Evolutionary conservation across 495 filamentous ascomycete species (phyloP), one percentile per base, ranked within the genome.

Genomic region (Xanthoparmelia taractica): DNA sequence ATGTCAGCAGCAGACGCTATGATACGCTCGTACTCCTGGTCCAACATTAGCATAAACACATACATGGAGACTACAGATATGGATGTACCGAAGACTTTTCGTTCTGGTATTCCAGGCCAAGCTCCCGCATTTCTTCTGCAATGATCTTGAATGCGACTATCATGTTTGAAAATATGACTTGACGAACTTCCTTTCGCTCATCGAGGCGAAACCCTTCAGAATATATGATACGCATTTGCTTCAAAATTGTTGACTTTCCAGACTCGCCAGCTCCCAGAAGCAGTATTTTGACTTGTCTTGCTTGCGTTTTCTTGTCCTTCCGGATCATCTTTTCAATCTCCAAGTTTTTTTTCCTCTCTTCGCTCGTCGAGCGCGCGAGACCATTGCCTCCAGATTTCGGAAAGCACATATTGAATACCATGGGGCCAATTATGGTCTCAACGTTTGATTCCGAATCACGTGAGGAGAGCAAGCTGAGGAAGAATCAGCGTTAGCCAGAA

Each of bases 191-290:
- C 66, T 92, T 85, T 67, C 93, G 88, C 74, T 98, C 94, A 67
- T 85, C 87, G 67, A 92, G 86, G 50, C 88, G 90, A 74, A 97
- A 97, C 27, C 95, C 94, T 72, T 90, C 84, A 47, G 91, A 87
- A 72, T 98, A 92, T 68, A 98, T 97, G 74, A 98, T 87, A 71
- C 93, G 92, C 94, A 98, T 98, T 80, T 98, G 94, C 79, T 98
- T 98, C 59, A 98, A 83, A 64, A 98, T 92, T 8, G 94, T 98
- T 11, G 94, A 98, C 73, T 98, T 98, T 50, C 94, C 94, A 36
- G 91, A 96, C 78, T 98, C 94, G 70, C 94, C 94, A 69, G 94
- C 94, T 73, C 94, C 94, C 63, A 95, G 78, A 56, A 96, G 80
- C 65, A 95, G 74, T 50, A 95, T 83, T 77, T 95, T 96, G 68